Evolutionary conservation across 345 rosid genomes (phyloP).

Genomic region (Boechera retrofracta): DNA sequence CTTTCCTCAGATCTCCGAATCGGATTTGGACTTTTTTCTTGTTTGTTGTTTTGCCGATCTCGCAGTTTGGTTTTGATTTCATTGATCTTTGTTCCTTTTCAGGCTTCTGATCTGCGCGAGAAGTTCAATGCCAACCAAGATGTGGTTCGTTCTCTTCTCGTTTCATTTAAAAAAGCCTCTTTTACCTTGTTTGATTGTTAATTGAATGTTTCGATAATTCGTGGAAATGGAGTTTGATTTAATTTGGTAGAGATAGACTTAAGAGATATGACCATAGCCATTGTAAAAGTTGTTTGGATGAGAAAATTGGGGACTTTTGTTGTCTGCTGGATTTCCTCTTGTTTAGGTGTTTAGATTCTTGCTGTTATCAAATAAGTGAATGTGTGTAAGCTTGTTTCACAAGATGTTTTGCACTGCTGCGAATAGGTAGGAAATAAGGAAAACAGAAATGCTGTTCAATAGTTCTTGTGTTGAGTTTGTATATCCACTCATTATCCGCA

Average conservation of each 20-base stretch:
- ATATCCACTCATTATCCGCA: neutral
- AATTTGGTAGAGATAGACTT: constrained; percentile 5
- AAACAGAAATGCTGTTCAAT: neutral
- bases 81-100: constrained; percentile 12
- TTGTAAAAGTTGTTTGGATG: neutral
- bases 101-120: constrained; percentile 86
- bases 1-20: constrained; percentile 33
- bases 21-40: neutral
- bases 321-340: constrained; percentile 1
- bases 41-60: constrained; percentile 17
- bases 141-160: constrained; percentile 64
- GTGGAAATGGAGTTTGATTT: neutral
- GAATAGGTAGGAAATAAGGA: neutral
- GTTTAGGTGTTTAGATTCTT: neutral
- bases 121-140: constrained; percentile 81
- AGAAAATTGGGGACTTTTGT: neutral
- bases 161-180: neutral
- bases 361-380: neutral
- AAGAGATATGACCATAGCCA: neutral
- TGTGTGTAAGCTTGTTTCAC: constrained; percentile 11
- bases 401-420: constrained; percentile 5
- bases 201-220: neutral
- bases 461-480: constrained; percentile 10
- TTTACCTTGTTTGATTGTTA: neutral
- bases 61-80: neutral